These are phyloP conservation scores for Naumovozyma castellii DNA, from an alignment of 805 yeast genomes.

Conservation along the genomic window DNA sequence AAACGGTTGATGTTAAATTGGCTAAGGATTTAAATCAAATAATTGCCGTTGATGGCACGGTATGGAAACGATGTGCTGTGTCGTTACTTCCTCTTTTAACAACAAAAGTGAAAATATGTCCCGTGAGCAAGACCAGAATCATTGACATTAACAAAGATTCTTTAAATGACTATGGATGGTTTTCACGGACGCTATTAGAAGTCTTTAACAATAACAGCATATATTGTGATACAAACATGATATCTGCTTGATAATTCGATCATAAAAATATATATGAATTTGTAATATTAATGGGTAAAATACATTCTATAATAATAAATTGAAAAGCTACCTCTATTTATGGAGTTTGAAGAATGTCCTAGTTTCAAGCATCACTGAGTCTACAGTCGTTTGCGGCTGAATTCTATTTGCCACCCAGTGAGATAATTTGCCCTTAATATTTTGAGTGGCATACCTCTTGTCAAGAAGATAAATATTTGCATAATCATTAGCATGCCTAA, in stretches of 20 bases:
- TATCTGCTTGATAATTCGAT: neutral
- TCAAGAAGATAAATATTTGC: slow-evolving; percentile 69
- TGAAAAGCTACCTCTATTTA: neutral
- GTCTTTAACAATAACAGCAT: slow-evolving; percentile 20
- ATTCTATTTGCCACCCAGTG: slow-evolving; percentile 58
- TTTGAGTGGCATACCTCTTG: slow-evolving; percentile 39
- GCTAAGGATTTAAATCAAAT: slow-evolving; percentile 10
- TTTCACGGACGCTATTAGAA: slow-evolving; percentile 24
- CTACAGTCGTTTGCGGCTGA: slow-evolving; percentile 11
- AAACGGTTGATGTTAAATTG: slow-evolving; percentile 17
- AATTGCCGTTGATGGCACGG: slow-evolving; percentile 20
- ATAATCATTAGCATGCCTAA: slow-evolving; percentile 74
- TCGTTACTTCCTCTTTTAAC: slow-evolving; percentile 32
- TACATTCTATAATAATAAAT: neutral
- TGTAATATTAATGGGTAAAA: slow-evolving; percentile 1
- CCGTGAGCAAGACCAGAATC: slow-evolving; percentile 27
- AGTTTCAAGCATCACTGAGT: slow-evolving; percentile 17
- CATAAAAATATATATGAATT: neutral
- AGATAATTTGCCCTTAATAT: slow-evolving; percentile 53
- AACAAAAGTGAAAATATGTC: slow-evolving; percentile 29
- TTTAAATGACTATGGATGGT: slow-evolving; percentile 28
- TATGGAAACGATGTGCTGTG: slow-evolving; percentile 33
- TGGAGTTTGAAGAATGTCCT: slow-evolving; percentile 13
- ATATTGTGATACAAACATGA: slow-evolving; percentile 23
- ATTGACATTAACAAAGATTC: slow-evolving; percentile 22